Evolutionary conservation across 2,329 filamentous ascomycete genomes (phyloP), one percentile per base, ranked within the genome.

Genomic region (Fusarium palustre): DNA sequence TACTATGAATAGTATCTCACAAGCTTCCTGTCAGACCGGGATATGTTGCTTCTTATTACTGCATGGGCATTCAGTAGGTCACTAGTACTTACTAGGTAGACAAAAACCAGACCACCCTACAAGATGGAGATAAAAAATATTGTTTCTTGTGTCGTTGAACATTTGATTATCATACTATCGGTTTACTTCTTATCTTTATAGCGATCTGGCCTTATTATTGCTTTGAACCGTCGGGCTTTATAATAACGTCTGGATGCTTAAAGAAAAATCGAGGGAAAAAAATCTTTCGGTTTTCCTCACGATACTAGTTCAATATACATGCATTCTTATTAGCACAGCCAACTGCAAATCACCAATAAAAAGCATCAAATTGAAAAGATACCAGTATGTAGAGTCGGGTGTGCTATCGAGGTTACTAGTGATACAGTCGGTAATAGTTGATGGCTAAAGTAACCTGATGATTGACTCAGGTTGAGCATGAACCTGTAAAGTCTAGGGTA

Each of bases 1-100:
- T 62, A 33, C 66, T 68, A 68, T 69, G 30, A 66, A 69, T 69
- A 68, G 66, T 28, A 66, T 45, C 55, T 25, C 47, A 54, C 45
- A 68, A 62, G 66, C 65, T 56, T 69, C 55, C 50, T 66, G 50
- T 56, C 65, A 66, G 56, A 50, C 65, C 60, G 34, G 65, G 65
- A 47, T 66, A 24, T 46, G 42, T 34, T 56, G 55, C 45, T 68
- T 22, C 15, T 36, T 66, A 28, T 36, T 66, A 22, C 20, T 41
- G 30, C 56, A 48, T 64, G 16, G 38, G 33, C 56, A 50, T 64
- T 18, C 28, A 50, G 46, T 54, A 34, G 41, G 59, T 46, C 38
- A 11, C 39, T 24, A 38, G 28, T 25, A 25, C 3, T 7, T 25
- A 4, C n/a, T 28, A 28, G 25, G 8, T 28, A 10, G 22, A n/a